phyloP scores from a whole-genome alignment of 495 filamentous ascomycete species.

The Talaromyces liani region DNA sequence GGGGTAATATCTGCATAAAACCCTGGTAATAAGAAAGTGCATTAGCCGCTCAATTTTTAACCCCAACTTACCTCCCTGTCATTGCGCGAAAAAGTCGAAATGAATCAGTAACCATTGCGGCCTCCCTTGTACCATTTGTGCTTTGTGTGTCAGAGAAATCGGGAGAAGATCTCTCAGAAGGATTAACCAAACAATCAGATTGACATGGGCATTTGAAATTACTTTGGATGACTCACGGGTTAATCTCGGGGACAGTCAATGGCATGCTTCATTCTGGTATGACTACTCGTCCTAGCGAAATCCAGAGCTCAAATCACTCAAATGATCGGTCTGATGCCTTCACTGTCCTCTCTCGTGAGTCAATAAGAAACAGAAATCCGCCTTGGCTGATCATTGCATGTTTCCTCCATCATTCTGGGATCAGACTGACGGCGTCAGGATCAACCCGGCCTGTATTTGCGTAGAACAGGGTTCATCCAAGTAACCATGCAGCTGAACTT shows the following conservation, averaged over 20 bases:
- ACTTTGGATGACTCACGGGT: not conserved
- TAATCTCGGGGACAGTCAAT: not conserved
- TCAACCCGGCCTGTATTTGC: not conserved
- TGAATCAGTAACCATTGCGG: not conserved
- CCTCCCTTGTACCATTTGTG: not conserved
- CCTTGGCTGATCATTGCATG: not conserved
- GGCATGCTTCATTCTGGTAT: not conserved
- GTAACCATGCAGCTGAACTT: not conserved
- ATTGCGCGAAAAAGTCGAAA: not conserved
- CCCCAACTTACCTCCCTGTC: not conserved
- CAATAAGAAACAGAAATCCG: not conserved
- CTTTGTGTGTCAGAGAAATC: not conserved
- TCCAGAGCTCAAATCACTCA: not conserved
- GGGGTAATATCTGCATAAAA: not conserved
- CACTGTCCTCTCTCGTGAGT: not conserved
- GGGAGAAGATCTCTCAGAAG: not conserved
- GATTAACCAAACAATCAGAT: not conserved
- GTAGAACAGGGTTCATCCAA: not conserved
- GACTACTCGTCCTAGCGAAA: not conserved
- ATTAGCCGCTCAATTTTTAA: not conserved
- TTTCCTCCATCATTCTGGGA: not conserved
- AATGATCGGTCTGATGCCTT: not conserved
- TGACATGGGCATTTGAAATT: not conserved
- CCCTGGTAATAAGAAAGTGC: not conserved
- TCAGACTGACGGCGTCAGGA: not conserved